phyloP scores from a whole-genome alignment of 352 stramenopile species.

The Globisporangium cystogenes region DNA sequence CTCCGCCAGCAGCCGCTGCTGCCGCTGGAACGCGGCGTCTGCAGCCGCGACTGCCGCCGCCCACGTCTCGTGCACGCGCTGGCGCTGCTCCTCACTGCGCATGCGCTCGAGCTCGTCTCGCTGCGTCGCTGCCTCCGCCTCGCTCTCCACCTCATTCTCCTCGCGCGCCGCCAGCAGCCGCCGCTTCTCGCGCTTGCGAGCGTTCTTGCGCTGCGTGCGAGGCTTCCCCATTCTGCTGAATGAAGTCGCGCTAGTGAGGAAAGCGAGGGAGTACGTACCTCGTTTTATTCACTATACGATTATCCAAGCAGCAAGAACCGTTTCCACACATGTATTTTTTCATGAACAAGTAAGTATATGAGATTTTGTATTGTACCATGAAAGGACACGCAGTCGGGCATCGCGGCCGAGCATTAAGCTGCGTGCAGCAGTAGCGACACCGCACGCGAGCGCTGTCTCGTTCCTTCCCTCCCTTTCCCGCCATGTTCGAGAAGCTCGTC shows the following conservation, averaged over 20 bases:
- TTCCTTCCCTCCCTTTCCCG: too few relatives aligned
- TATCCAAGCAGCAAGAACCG: too few relatives aligned
- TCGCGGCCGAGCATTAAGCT: too few relatives aligned
- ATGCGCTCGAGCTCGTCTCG: conserved; percentile 49
- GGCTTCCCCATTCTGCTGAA: conserved; percentile 12
- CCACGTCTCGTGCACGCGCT: conserved; percentile 58
- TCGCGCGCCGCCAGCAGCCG: conserved; percentile 10
- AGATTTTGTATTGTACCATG: too few relatives aligned
- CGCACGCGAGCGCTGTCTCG: too few relatives aligned
- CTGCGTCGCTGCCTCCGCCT: conserved; percentile 30
- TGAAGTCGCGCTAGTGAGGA: not conserved
- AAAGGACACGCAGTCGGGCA: too few relatives aligned
- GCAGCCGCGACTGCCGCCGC: conserved; percentile 28
- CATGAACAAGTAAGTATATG: too few relatives aligned
- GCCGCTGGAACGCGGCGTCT: conserved; percentile 33
- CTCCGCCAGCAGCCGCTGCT: conserved; percentile 41
- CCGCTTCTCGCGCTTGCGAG: conserved; percentile 66
- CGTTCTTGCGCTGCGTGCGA: conserved; percentile 72
- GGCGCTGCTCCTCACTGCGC: conserved; percentile 48
- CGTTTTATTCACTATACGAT: too few relatives aligned
- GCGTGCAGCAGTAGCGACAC: too few relatives aligned
- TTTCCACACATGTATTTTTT: too few relatives aligned
- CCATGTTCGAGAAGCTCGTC: conserved; percentile 84
- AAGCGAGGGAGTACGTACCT: too few relatives aligned
- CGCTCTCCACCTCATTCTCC: conserved; percentile 13